These are phyloP conservation scores for Candida dendrica DNA, from an alignment of 805 yeast species.

Conservation along the genomic window DNA sequence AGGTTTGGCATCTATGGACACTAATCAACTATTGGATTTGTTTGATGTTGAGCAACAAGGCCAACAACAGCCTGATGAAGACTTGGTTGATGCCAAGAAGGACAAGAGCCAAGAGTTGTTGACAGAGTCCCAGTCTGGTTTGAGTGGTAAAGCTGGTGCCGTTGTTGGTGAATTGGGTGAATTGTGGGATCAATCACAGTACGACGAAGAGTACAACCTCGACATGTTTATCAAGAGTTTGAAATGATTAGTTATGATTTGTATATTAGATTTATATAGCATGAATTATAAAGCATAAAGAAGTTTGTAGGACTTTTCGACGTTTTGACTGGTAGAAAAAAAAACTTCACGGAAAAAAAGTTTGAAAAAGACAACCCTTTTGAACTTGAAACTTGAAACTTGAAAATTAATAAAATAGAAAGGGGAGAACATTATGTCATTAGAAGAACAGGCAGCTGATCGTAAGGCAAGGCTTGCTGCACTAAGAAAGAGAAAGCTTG, in stretches of 20 bases:
- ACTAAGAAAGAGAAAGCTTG: conserved; percentile 15
- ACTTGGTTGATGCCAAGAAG: conserved; percentile 21
- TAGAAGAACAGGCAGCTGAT: conserved; percentile 22
- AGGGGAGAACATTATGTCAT: conserved; percentile 7
- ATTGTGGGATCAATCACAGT: conserved; percentile 93
- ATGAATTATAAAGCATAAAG: no score
- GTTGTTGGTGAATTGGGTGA: conserved; percentile 87
- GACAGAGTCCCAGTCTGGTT: conserved; percentile 51
- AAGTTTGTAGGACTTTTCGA: no score
- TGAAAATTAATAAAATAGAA: no score
- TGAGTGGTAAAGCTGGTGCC: conserved; percentile 78
- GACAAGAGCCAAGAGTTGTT: conserved; percentile 31
- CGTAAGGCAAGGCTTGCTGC: conserved; percentile 23
- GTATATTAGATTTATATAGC: not conserved
- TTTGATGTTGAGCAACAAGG: conserved; percentile 67
- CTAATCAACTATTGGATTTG: conserved; percentile 84
- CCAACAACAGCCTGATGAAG: conserved; percentile 26
- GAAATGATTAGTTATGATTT: conserved; percentile 7
- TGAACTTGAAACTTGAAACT: no score
- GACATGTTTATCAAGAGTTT: conserved; percentile 77
- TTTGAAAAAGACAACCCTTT: not conserved
- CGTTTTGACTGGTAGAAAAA: no score
- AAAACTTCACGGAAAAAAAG: no score
- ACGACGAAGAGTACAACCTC: conserved; percentile 93
- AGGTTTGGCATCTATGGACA: conserved; percentile 95